phyloP scores from a whole-genome alignment of 2,329 filamentous ascomycete genomes.

The Aspergillus fumigatus region DNA sequence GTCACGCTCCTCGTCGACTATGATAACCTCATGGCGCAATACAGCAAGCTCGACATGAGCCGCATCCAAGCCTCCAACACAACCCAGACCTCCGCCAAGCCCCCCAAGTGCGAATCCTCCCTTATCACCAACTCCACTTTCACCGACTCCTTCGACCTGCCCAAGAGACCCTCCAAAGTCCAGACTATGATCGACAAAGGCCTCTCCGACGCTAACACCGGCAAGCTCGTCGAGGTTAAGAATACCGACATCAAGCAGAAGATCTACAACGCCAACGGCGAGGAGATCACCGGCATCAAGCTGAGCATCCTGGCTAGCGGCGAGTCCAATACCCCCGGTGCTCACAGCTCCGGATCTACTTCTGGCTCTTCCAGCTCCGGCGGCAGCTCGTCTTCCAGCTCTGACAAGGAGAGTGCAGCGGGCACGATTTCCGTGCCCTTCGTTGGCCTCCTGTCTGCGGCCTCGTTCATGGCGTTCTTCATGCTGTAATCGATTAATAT shows the following conservation, averaged over 20 bases:
- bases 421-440: constrained; percentile 19
- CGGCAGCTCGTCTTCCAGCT: constrained; percentile 7
- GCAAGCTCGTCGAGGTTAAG: constrained; percentile 60
- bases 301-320: constrained; percentile 52
- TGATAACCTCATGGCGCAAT: constrained; percentile 70
- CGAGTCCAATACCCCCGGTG: constrained; percentile 54
- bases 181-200: constrained; percentile 72
- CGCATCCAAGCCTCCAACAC: constrained; percentile 61
- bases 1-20: constrained; percentile 61
- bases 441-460: constrained; percentile 22
- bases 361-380: constrained; percentile 17
- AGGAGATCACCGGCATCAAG: constrained; percentile 58
- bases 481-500: constrained; percentile 20
- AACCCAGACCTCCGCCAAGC: constrained; percentile 48
- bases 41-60: constrained; percentile 67
- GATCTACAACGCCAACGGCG: constrained; percentile 55
- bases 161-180: constrained; percentile 61
- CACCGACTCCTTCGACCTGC: constrained; percentile 74
- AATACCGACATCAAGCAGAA: constrained; percentile 52
- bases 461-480: constrained; percentile 24
- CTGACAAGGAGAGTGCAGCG: constrained; percentile 12
- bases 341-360: constrained; percentile 28
- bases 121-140: constrained; percentile 67
- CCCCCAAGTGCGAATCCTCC: constrained; percentile 61
- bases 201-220: constrained; percentile 58